Percentiles rank a stretch among this genome's conserved stretches.
Evolutionary conservation across 345 rosid species (phyloP).

Genomic region (Hirschfeldia incana): DNA sequence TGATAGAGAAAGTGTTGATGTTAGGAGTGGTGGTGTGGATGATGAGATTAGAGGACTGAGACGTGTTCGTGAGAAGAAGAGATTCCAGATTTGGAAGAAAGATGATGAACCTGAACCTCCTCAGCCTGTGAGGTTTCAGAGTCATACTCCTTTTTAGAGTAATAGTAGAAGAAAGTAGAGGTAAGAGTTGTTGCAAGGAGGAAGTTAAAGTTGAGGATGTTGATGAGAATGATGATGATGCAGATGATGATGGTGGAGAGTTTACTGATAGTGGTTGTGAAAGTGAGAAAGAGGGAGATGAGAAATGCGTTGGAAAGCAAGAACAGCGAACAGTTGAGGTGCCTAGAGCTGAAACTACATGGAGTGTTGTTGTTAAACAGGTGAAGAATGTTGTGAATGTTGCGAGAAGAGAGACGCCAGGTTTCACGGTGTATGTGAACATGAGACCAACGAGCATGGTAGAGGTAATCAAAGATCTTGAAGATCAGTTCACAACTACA

Average conservation of each 20-base stretch:
- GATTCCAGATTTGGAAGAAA: conserved; percentile 87
- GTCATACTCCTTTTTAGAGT: conserved; percentile 25
- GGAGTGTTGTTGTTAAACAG: conserved; percentile 58
- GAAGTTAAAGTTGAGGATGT: conserved; percentile 80
- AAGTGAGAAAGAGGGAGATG: conserved; percentile 40
- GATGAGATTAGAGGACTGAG: conserved; percentile 80
- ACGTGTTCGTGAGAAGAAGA: conserved; percentile 95
- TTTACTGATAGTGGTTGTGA: conserved; percentile 51
- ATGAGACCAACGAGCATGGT: conserved; percentile 90
- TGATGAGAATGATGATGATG: conserved; percentile 50
- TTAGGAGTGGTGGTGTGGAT: conserved; percentile 48
- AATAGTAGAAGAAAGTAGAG: conserved; percentile 27
- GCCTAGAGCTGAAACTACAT: conserved; percentile 46
- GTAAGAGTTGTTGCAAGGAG: conserved; percentile 46
- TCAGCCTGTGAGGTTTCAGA: conserved; percentile 47
- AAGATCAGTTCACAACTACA: conserved; percentile 64
- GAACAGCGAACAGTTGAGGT: conserved; percentile 49
- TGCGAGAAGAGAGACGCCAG: conserved; percentile 59
- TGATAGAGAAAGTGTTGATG: conserved; percentile 58
- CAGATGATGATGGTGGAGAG: conserved; percentile 46
- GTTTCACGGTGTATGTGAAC: conserved; percentile 89
- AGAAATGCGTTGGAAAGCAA: conserved; percentile 46
- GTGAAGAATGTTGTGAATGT: conserved; percentile 45
- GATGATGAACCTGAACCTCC: conserved; percentile 65
- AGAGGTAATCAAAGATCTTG: conserved; percentile 92